Evolutionary conservation across 2,329 filamentous ascomycete species (phyloP).

Genomic region (Daldinia sp.): DNA sequence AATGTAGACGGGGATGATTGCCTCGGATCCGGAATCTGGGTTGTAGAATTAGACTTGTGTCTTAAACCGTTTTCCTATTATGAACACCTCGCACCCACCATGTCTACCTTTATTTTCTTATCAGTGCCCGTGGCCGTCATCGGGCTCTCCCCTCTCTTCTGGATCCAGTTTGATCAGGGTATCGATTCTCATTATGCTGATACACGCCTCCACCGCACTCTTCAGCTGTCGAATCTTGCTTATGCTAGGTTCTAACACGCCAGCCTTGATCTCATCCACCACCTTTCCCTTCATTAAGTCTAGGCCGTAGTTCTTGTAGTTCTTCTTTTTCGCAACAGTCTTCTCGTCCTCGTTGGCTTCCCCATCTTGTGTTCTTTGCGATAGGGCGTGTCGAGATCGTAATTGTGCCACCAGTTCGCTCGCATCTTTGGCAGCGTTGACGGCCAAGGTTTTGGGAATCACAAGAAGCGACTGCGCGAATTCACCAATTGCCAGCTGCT

Average conservation of each 20-base stretch:
- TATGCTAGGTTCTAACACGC: constrained; percentile 95
- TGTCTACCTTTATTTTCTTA: constrained; percentile 31
- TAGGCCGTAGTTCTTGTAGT: constrained; percentile 98
- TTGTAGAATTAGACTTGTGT: constrained; percentile 30
- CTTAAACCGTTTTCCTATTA: constrained; percentile 25
- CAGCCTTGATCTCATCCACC: constrained; percentile 91
- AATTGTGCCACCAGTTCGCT: constrained; percentile 96
- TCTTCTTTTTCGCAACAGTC: constrained; percentile 89
- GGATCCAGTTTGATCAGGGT: constrained; percentile 98
- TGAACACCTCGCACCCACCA: constrained; percentile 36
- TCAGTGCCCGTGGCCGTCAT: constrained; percentile 89
- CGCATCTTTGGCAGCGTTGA: constrained; percentile 96
- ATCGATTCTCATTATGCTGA: constrained; percentile 99
- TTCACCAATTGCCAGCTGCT: constrained; percentile 97
- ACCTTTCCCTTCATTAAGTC: constrained; percentile 91
- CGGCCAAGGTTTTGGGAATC: constrained; percentile 94
- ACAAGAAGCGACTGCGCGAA: constrained; percentile 94
- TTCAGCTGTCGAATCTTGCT: constrained; percentile 99
- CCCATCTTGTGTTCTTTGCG: constrained; percentile 89
- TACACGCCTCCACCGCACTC: constrained; percentile 97
- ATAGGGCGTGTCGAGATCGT: constrained; percentile 90
- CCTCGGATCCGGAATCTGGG: constrained; percentile 20
- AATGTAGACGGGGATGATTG: constrained; percentile 3
- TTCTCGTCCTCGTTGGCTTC: constrained; percentile 87
- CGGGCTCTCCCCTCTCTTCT: constrained; percentile 75